Conservation (phyloP, 768 basidiomycete species). For the Xerocomus brunneocitrinus region DNA sequence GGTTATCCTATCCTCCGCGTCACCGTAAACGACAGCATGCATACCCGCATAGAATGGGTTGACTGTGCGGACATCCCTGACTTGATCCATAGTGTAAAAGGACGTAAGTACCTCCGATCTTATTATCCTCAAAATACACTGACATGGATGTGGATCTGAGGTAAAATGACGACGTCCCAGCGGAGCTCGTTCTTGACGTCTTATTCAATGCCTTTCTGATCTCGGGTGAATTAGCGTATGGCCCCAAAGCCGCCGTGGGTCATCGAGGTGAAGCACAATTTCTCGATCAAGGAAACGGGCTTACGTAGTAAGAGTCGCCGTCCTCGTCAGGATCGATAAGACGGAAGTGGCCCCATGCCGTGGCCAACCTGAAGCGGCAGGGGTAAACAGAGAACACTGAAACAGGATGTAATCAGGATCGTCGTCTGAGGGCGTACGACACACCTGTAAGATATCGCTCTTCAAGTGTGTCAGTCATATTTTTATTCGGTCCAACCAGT, state of each 20-base stretch:
- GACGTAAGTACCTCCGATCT: not conserved
- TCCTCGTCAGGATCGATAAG: not conserved
- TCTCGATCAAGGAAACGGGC: not conserved
- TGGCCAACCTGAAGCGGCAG: not conserved
- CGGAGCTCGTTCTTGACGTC: not conserved
- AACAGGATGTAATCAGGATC: not conserved
- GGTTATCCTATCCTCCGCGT: slow-evolving; percentile 77
- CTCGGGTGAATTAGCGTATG: not conserved
- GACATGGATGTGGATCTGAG: not conserved
- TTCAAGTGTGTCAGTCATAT: not conserved
- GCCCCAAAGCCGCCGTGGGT: not conserved
- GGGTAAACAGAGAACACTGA: not conserved
- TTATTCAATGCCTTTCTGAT: not conserved
- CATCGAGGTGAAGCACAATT: not conserved
- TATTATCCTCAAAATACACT: not conserved
- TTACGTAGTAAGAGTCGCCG: not conserved
- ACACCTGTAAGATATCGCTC: not conserved
- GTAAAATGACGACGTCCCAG: not conserved
- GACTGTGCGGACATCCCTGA: slow-evolving; percentile 98
- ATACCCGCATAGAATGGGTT: slow-evolving; percentile 98
- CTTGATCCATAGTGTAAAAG: slow-evolving; percentile 42
- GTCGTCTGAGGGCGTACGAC: not conserved
- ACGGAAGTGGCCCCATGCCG: not conserved
- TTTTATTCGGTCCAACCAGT: not conserved
- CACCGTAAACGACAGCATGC: slow-evolving; percentile 96